Percentiles rank a stretch among this genome's conserved stretches.
Conservation (phyloP, 257 asterid species). For the Phtheirospermum japonicum region DNA sequence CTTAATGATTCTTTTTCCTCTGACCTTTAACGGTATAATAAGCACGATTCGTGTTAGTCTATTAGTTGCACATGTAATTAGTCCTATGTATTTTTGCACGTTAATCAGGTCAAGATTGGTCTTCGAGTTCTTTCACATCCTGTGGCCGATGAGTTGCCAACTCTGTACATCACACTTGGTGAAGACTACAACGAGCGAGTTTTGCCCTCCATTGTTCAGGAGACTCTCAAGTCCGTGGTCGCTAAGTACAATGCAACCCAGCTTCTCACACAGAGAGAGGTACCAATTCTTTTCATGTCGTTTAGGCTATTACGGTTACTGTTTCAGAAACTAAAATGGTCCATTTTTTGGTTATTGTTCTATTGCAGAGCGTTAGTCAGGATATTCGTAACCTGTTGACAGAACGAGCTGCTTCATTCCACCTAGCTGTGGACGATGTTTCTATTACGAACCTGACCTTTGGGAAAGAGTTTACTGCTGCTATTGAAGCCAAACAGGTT, state of each 20-base stretch:
- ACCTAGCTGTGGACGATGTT: constrained; percentile 85
- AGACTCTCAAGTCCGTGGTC: constrained; percentile 87
- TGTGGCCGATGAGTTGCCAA: constrained; percentile 73
- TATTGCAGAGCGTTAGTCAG: constrained; percentile 64
- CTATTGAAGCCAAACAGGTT: constrained; percentile 90
- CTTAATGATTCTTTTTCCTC: too few relatives aligned
- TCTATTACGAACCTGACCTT: constrained; percentile 77
- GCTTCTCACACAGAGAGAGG: constrained; percentile 98
- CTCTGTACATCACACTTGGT: constrained; percentile 81
- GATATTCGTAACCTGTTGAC: constrained; percentile 70
- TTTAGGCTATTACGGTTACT: too few relatives aligned
- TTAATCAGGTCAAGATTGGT: constrained; percentile 93
- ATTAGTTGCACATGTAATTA: too few relatives aligned
- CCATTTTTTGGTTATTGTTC: too few relatives aligned
- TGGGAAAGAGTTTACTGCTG: constrained; percentile 73
- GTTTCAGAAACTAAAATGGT: too few relatives aligned
- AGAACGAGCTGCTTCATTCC: constrained; percentile 71
- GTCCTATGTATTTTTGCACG: too few relatives aligned
- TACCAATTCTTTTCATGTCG: constrained; percentile 17
- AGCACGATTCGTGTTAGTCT: too few relatives aligned
- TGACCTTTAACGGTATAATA: too few relatives aligned
- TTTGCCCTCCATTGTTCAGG: constrained; percentile 84
- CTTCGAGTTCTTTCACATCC: constrained; percentile 94
- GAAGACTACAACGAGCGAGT: constrained; percentile 87
- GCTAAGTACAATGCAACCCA: constrained; percentile 95